Percentiles rank a stretch among this genome's conserved stretches.
Conservation (phyloP, 108 stramenopile species). For the Cyclotella atomus region DNA sequence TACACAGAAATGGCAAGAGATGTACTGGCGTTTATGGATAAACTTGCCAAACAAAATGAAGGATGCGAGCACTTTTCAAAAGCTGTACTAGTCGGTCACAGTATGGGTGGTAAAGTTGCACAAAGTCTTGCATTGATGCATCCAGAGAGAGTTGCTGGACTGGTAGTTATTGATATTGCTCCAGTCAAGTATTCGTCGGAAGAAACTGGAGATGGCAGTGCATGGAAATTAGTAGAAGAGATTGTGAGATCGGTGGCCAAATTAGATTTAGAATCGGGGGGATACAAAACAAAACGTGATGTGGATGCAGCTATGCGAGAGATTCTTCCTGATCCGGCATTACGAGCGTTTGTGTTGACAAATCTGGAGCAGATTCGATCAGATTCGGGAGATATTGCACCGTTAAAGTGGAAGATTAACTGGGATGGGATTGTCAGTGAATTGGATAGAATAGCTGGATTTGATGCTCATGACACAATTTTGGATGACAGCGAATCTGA, state of each 20-base stretch:
- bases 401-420: conserved; percentile 86
- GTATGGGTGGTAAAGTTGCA: conserved; percentile 96
- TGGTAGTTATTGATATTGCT: conserved; percentile 93
- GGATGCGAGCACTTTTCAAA: conserved; percentile 46
- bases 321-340: conserved; percentile 78
- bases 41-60: conserved; percentile 5
- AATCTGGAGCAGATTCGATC: conserved; percentile 69
- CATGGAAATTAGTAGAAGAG: conserved; percentile 87
- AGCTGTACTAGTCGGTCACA: conserved; percentile 87
- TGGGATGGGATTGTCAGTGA: conserved; percentile 77
- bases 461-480: conserved; percentile 53
- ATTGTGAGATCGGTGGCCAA: conserved; percentile 72
- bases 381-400: conserved; percentile 21
- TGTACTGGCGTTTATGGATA: conserved; percentile 77
- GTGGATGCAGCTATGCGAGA: conserved; percentile 65
- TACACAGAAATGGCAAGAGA: conserved; percentile 90
- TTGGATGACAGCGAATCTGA: not conserved
- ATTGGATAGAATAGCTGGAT: conserved; percentile 82
- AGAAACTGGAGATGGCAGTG: conserved; percentile 45
- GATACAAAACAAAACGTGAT: conserved; percentile 56
- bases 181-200: conserved; percentile 79
- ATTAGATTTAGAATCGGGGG: conserved; percentile 43
- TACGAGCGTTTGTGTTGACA: conserved; percentile 90
- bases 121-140: conserved; percentile 78
- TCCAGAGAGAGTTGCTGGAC: conserved; percentile 80